phyloP scores from a whole-genome alignment of 805 yeast species.

The Saccharomycopsis sp. region DNA sequence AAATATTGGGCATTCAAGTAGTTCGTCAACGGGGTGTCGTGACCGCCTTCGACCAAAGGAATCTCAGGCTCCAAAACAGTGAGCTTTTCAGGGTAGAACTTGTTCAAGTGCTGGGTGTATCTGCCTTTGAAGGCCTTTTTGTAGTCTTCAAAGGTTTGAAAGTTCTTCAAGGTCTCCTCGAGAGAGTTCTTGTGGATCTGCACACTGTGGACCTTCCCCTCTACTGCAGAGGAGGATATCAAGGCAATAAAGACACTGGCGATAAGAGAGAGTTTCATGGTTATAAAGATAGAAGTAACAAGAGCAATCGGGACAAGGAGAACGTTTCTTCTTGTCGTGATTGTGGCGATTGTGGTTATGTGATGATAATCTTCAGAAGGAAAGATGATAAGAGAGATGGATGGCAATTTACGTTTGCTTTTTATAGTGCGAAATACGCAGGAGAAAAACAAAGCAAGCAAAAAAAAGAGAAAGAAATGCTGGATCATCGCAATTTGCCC shows the following conservation, averaged over 20 bases:
- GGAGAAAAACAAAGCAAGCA: neutral
- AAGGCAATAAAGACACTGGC: neutral
- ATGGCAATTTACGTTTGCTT: neutral
- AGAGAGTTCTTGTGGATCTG: conserved; percentile 53
- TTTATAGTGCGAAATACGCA: too few species aligned
- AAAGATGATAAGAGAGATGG: neutral
- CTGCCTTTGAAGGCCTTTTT: conserved; percentile 53
- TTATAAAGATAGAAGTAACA: neutral
- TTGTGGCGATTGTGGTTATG: too few species aligned
- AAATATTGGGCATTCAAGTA: conserved; percentile 94
- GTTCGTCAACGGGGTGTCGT: conserved; percentile 82
- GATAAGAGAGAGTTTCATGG: neutral
- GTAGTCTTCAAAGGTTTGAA: conserved; percentile 43
- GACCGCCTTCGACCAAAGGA: conserved; percentile 35
- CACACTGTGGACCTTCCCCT: conserved; percentile 50
- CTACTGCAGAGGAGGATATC: conserved; percentile 25
- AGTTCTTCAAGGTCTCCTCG: conserved; percentile 48
- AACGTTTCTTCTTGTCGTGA: too few species aligned
- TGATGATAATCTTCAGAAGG: neutral
- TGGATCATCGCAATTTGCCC: neutral
- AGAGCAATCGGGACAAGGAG: neutral
- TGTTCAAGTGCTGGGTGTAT: conserved; percentile 46
- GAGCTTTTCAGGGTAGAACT: conserved; percentile 36
- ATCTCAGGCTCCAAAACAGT: conserved; percentile 16
- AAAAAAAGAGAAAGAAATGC: neutral